Conservation (phyloP, 805 yeast species). For the Metschnikowia henanensis region DNA sequence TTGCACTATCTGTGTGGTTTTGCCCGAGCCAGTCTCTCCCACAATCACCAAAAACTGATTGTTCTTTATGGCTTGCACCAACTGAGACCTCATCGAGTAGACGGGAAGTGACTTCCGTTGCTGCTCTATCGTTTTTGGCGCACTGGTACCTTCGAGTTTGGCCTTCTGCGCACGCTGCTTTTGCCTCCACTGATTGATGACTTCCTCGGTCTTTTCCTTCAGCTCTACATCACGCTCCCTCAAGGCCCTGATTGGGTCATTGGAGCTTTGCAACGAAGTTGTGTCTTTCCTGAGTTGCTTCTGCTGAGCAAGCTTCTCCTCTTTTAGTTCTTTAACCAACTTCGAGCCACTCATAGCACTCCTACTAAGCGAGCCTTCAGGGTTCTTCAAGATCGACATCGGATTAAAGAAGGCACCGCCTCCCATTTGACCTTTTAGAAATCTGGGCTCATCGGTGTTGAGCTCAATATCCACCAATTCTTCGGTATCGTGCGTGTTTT, state of each 20-base stretch:
- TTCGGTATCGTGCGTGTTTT: constrained; percentile 29
- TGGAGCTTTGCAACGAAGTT: constrained; percentile 6
- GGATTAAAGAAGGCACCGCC: constrained; percentile 44
- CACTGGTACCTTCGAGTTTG: constrained; percentile 4
- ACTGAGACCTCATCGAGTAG: constrained; percentile 54
- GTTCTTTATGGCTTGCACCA: constrained; percentile 60
- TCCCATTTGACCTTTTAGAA: constrained; percentile 57
- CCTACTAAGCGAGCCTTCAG: constrained; percentile 76
- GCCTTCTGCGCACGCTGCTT: constrained; percentile 14
- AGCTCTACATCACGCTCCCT: constrained; percentile 9
- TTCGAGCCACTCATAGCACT: constrained; percentile 77
- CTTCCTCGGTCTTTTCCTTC: constrained; percentile 12
- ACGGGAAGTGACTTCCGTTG: constrained; percentile 72
- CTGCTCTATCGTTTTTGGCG: constrained; percentile 14
- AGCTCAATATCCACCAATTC: constrained; percentile 72
- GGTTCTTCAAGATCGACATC: constrained; percentile 60
- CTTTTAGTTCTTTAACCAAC: constrained; percentile 63
- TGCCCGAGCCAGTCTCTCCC: constrained; percentile 83
- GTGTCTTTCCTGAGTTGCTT: constrained; percentile 44
- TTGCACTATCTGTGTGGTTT: constrained; percentile 46
- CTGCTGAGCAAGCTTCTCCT: constrained; percentile 50
- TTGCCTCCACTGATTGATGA: constrained; percentile 17
- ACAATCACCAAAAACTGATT: constrained; percentile 83
- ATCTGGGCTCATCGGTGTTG: constrained; percentile 66
- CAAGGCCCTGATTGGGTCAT: constrained; percentile 13